Evolutionary conservation across 1,139 yeast genomes (phyloP).

Genomic region (Debaryomycetaceae sp.): DNA sequence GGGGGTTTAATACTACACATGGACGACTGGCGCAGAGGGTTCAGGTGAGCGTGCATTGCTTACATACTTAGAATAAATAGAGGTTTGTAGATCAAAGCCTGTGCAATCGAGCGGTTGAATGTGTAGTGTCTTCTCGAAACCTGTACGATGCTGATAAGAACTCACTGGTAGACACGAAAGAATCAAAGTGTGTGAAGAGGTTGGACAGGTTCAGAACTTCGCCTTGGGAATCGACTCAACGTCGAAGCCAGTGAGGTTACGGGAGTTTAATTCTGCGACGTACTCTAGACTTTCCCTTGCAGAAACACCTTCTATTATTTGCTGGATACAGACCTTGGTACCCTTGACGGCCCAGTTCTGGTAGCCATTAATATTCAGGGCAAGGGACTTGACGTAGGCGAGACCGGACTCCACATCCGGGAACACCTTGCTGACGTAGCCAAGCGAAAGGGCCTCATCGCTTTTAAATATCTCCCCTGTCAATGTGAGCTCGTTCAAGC

Average conservation of each 20-base stretch:
- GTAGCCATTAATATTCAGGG: conserved; percentile 44
- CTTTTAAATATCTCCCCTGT: conserved; percentile 59
- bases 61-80: too few relatives aligned
- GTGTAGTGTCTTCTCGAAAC: too few relatives aligned
- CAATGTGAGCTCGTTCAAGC: conserved; percentile 58
- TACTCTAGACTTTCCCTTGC: conserved; percentile 49
- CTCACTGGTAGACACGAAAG: too few relatives aligned
- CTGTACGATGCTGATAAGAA: neutral
- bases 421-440: conserved; percentile 49
- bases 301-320: conserved; percentile 44
- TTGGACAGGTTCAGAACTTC: neutral
- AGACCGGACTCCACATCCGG: conserved; percentile 51
- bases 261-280: conserved; percentile 54
- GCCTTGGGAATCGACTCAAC: neutral
- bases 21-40: too few relatives aligned
- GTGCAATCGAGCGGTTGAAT: too few relatives aligned
- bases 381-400: conserved; percentile 48
- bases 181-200: too few relatives aligned
- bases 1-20: too few relatives aligned
- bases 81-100: too few relatives aligned
- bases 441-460: conserved; percentile 54
- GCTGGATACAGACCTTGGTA: conserved; percentile 56
- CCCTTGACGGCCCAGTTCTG: conserved; percentile 65
- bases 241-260: conserved; percentile 25
- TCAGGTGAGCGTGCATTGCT: too few relatives aligned